Base-by-base conservation (phyloP, 106 monocot species). In the Dioscorea zingiberensis region DNA sequence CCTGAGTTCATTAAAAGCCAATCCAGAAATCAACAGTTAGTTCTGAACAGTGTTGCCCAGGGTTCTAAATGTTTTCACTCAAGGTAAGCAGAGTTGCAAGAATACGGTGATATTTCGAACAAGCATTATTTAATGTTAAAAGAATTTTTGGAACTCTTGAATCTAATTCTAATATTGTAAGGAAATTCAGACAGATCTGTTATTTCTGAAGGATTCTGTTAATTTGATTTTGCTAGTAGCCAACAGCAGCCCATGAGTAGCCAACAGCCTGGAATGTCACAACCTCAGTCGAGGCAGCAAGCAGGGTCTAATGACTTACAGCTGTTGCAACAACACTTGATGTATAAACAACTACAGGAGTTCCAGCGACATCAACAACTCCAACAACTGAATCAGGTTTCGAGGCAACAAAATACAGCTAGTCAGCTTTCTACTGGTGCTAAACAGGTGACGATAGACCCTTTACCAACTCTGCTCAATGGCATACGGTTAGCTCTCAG, bases 241-340 rank as follows among this genome's bases (percentile, higher is more conserved):
- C 63, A 69, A 28, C 69, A 64, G 65, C 65, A 65, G 21, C 59
- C 22, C 47, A 63, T 22, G 59, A 58, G 54, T 2, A 46, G 28
- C 26, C 27, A 51, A 66, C 9, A 66, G 17, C 53, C 15, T 10
- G 66, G 54, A 8, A 30, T 54, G 54, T 54, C 66, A 27, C 59
- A 45, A 63, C 29, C 55, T 76, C 63, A 57, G 13, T 38, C 65
- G 25, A 65, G 59, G 27, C 63, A 76, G 58, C 69, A 76, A 23
- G 23, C 23, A 13, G 58, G 51, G 58, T 12, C 55, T 49, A 64
- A 21, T 32, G 48, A 77, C 25, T 65, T 71, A 38, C 80, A 71
- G 49, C 12, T 71, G 19, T 81, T 69, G 81, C 81, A 81, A 64
- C 76, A 76, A n/a, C 76, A 81, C 13, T 67, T 81, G 21, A 57